Evolutionary conservation across 2,329 filamentous ascomycete species (phyloP), one percentile per base, ranked within the genome.

Genomic region (Rutstroemia sp.): DNA sequence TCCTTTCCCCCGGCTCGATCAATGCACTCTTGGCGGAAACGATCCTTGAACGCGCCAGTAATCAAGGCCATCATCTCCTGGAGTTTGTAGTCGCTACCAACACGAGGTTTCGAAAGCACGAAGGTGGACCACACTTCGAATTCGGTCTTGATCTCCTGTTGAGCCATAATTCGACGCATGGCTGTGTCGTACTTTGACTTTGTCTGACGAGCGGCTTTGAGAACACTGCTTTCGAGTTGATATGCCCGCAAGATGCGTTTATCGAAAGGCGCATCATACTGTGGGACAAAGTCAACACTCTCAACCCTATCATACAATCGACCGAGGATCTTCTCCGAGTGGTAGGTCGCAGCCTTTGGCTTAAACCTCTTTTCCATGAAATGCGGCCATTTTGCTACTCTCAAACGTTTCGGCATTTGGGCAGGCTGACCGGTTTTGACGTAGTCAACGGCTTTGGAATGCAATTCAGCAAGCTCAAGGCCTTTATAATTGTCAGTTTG

Each of bases 121-220:
- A 96, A 97, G 0, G 89, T 86, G 0, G 90, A 87, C 84, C 87
- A 96, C 10, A 95, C 81, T 70, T 99, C 94, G 62, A 96, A 96
- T 65, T 99, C 94, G 0, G 88, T 95, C 17, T 75, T 73, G 56
- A 97, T 87, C 45, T 87, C 87, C 63, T 91, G 83, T 65, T 96
- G 92, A 1, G 84, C 86, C 83, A 97, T 92, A 55, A 96, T 77
- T 0, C 91, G 82, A 12, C 81, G 82, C 65, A 97, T 78, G 0
- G 83, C 80, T 16, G 79, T 78, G 65, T 99, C 94, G 62, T 97
- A 96, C 30, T 86, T 75, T 0, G 66, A 67, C 71, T 99, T 99
- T 65, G 96, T 73, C 9, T 78, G 73, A 5, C 76, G 75, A 0
- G 86, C 89, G 48, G 76, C 75, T 4, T 76, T 68, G 16, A 95